Percentiles rank a stretch among this genome's conserved stretches.
Conservation (phyloP, 495 filamentous ascomycete species). For the Trichoderma parareesei region DNA sequence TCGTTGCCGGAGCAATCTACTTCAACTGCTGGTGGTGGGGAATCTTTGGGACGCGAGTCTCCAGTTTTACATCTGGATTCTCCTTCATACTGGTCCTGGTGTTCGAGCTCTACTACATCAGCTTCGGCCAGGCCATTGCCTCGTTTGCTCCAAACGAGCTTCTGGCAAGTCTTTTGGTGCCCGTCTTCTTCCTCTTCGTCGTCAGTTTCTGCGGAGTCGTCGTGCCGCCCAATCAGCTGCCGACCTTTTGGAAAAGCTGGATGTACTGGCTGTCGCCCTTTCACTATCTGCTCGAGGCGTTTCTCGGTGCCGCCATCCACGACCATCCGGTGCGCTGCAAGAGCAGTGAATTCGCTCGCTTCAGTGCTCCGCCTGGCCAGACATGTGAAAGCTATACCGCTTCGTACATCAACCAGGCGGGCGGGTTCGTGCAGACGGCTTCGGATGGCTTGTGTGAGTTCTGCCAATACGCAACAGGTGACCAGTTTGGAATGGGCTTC, state of each 20-base stretch:
- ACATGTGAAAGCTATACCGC: conserved; percentile 47
- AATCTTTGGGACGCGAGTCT: conserved; percentile 34
- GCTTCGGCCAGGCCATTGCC: conserved; percentile 70
- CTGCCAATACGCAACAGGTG: conserved; percentile 21
- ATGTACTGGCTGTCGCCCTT: conserved; percentile 63
- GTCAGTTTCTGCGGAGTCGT: conserved; percentile 57
- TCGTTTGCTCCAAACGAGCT: conserved; percentile 64
- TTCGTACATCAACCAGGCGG: conserved; percentile 32
- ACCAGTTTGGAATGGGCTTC: conserved; percentile 23
- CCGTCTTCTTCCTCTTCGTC: conserved; percentile 56
- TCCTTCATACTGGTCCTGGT: conserved; percentile 44
- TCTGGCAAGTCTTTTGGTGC: conserved; percentile 60
- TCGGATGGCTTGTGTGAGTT: conserved; percentile 23
- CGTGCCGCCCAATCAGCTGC: conserved; percentile 46
- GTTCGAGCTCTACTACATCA: conserved; percentile 66
- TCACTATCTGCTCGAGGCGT: conserved; percentile 51
- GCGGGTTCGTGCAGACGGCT: conserved; percentile 45
- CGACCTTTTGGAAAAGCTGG: conserved; percentile 54
- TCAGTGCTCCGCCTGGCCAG: conserved; percentile 42
- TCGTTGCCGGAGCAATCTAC: conserved; percentile 27
- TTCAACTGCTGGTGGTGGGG: conserved; percentile 56
- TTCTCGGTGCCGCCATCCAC: conserved; percentile 48
- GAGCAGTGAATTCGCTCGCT: conserved; percentile 47
- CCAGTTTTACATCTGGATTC: conserved; percentile 49
- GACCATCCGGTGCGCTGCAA: conserved; percentile 47